Evolutionary conservation across 257 asterid genomes (phyloP), one percentile per base, ranked within the genome.

Genomic region (Solanum okadae): DNA sequence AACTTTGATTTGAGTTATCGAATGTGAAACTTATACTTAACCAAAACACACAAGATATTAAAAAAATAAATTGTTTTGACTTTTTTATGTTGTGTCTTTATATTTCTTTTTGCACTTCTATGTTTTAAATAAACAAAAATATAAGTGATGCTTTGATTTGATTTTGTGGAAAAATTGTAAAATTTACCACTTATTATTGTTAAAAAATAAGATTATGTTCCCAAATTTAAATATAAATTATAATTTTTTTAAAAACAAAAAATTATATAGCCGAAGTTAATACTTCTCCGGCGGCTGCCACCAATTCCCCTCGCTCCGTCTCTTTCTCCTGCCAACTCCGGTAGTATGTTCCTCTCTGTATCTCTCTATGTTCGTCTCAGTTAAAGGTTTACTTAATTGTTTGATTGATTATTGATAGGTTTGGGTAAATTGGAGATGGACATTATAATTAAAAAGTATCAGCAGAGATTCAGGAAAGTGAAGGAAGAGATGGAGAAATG

Each of bases 401-500:
- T 78, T 78, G 84, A 78, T 78, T 78, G 1, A 42, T 44, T 27
- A 79, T 10, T 79, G 67, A 42, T 79, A 44, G 67, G 34, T 10
- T 79, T 42, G 0, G 84, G 61, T 77, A 23, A 77, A 77, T 86
- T 86, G 87, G n/a, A 38, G 81, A 94, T 95, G 98, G 98, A 95
- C 61, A 88, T 91, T 8, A 89, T 93, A 88, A 85, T 94, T 86
- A 96, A 91, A 85, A 94, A 93, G 89, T 95, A 92, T 91, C 96
- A 92, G 89, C 96, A 94, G 77, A 94, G 85, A 89, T 96, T 94
- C 88, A 90, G 89, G 92, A 95, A 88, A 88, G 91, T 92, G 49
- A 93, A 91, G 89, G 96, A 93, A 42, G 98, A 95, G 88, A 93
- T 93, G 93, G 87, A 73, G 89, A 89, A 82, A 0, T 96, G 99